Evolutionary conservation across 352 stramenopile species (phyloP), one percentile per base, ranked within the genome.

Genomic region (Globisporangium sylvaticum): DNA sequence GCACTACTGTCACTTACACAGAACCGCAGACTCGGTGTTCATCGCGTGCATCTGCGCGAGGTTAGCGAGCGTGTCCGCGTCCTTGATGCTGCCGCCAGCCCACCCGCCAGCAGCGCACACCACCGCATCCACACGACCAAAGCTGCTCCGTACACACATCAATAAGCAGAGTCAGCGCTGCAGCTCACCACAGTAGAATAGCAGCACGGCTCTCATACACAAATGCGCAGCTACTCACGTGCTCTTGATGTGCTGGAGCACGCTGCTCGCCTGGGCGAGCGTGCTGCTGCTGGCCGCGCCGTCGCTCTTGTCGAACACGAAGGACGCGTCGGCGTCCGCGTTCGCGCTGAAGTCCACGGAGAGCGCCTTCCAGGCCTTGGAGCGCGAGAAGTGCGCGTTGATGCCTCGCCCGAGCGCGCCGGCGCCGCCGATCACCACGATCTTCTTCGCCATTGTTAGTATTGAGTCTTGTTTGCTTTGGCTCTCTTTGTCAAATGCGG

Each of bases 101-200:
- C 87, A 95, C 5, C 88, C 88, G 18, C 88, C 88, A 42, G 88
- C 88, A 24, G 86, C 78, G 67, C 86, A 95, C 34, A 96, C 81
- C 1, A 96, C 81, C 0, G 84, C 87, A 63, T 94, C 86, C 46
- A 94, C 69, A 50, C 80, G 77, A 0, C 84, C 84, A 57, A 78
- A 84, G 27, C 74, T 87, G 37, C 18, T 27, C 62, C 4, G 76
- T 27, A n/a, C 54, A 71, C 53, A 66, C 14, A 31, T 54, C 32
- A 29, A 20, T 4, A 65, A 37, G 0, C 7, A 12, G 1, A 78
- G 22, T 29, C 55, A 72, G 48, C 66, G 18, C 3, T 39, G 25
- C 31, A 42, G 46, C 7, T 6, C n/a, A 15, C 29, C 8, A 31
- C 14, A 24, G 1, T 58, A 58, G 52, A n/a, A 31, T 27, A 7